Evolutionary conservation across 805 yeast species (phyloP).

Genomic region (Limtongozyma cylindracea): DNA sequence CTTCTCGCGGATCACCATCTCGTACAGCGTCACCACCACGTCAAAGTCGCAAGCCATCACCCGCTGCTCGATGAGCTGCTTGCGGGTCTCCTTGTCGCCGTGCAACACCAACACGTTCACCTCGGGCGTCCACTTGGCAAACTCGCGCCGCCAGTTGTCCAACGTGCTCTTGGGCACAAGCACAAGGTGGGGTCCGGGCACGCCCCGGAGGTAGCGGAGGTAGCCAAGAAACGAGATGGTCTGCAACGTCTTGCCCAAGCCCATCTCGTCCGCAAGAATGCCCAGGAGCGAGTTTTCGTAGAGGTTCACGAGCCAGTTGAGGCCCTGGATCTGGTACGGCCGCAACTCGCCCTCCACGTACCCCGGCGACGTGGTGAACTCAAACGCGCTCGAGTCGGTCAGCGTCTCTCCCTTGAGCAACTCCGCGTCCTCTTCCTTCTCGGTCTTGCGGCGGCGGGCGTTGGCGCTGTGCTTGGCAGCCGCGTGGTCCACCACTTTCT

Average conservation of each 20-base stretch:
- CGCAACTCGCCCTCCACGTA: conserved; percentile 34
- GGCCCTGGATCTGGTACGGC: conserved; percentile 58
- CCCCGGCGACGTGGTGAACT: conserved; percentile 26
- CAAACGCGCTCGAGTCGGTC: conserved; percentile 27
- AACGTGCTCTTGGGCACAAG: conserved; percentile 63
- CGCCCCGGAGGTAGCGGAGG: conserved; percentile 29
- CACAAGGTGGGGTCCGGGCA: conserved; percentile 50
- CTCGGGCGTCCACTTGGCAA: conserved; percentile 61
- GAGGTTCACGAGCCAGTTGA: conserved; percentile 52
- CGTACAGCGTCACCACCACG: conserved; percentile 48
- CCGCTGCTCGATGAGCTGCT: conserved; percentile 20
- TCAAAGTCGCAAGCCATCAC: conserved; percentile 41
- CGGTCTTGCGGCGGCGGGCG: conserved; percentile 58
- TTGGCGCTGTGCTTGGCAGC: conserved; percentile 12
- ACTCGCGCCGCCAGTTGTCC: conserved; percentile 63
- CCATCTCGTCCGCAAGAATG: conserved; percentile 73
- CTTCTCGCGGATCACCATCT: conserved; percentile 55
- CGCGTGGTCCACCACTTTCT: conserved; percentile 26
- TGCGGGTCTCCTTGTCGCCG: conserved; percentile 50
- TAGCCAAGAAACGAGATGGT: conserved; percentile 59
- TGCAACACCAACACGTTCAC: conserved; percentile 43
- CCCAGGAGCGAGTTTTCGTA: conserved; percentile 49
- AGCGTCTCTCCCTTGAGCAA: conserved; percentile 60
- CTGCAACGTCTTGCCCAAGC: conserved; percentile 60
- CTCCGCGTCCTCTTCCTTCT: conserved; percentile 91